These are phyloP conservation scores for Xylaria sp. DNA, from an alignment of 2,329 filamentous ascomycete genomes.

Conservation along the genomic window DNA sequence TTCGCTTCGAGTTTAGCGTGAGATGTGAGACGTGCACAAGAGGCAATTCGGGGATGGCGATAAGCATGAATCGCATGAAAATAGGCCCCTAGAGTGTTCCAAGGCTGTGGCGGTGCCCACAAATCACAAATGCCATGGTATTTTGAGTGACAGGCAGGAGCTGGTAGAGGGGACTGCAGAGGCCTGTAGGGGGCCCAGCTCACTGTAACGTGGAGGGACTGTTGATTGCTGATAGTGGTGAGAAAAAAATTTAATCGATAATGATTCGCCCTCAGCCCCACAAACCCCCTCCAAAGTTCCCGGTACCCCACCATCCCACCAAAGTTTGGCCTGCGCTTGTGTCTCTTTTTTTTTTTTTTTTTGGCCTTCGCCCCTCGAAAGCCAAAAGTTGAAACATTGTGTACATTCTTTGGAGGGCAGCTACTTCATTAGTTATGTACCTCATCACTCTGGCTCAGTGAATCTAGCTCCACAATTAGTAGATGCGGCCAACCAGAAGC, in stretches of 20 bases:
- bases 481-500: background rate
- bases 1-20: background rate
- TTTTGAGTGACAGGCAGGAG: too few relatives aligned
- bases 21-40: background rate
- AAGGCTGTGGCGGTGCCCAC: background rate
- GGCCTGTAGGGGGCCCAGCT: too few relatives aligned
- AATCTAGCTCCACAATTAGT: background rate
- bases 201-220: too few relatives aligned
- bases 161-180: too few relatives aligned
- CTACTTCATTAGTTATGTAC: background rate
- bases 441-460: background rate
- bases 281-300: background rate
- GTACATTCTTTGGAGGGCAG: background rate
- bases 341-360: too few relatives aligned
- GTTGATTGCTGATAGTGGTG: too few relatives aligned
- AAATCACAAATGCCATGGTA: too few relatives aligned
- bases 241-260: background rate
- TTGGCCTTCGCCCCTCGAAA: constrained; percentile 22
- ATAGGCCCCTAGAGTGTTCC: too few relatives aligned
- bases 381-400: background rate
- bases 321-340: background rate
- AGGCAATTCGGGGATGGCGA: background rate
- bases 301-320: constrained; percentile 26
- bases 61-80: background rate
- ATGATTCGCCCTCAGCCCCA: constrained; percentile 18